These are phyloP conservation scores for Penicillium desertorum DNA, from an alignment of 495 filamentous ascomycete species.

Conservation along the genomic window DNA sequence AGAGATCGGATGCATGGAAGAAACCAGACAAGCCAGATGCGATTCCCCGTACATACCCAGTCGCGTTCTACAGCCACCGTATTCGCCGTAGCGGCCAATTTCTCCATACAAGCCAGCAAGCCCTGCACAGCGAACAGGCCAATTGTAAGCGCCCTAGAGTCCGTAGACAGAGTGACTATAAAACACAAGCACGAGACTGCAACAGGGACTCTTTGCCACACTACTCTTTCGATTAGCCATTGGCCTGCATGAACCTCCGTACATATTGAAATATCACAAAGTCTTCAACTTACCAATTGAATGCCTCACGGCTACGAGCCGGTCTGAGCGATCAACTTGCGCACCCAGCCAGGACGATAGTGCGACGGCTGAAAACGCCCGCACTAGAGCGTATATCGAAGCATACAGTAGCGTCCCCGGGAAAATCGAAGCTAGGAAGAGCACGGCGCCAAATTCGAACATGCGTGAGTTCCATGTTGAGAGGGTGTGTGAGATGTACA, in stretches of 20 bases:
- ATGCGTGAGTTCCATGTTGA: conserved; percentile 71
- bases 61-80: conserved; percentile 65
- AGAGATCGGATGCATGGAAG: not conserved
- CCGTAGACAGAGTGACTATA: conserved; percentile 19
- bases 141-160: conserved; percentile 20
- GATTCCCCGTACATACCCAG: conserved; percentile 50
- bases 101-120: conserved; percentile 58
- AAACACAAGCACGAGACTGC: conserved; percentile 40
- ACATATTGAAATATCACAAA: not conserved
- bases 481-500: conserved; percentile 53
- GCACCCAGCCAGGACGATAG: conserved; percentile 49
- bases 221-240: conserved; percentile 15
- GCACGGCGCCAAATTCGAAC: conserved; percentile 65
- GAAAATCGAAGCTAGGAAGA: conserved; percentile 60
- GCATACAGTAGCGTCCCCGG: conserved; percentile 52
- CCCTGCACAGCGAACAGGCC: conserved; percentile 45
- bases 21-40: not conserved
- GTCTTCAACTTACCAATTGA: conserved; percentile 44
- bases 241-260: not conserved
- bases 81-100: conserved; percentile 53
- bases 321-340: conserved; percentile 45
- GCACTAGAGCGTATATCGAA: conserved; percentile 41
- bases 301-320: conserved; percentile 47
- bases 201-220: conserved; percentile 42
- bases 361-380: conserved; percentile 29